Evolutionary conservation across 192 early-diverging fungal species (phyloP).

Genomic region (Obelidium mucronatum): DNA sequence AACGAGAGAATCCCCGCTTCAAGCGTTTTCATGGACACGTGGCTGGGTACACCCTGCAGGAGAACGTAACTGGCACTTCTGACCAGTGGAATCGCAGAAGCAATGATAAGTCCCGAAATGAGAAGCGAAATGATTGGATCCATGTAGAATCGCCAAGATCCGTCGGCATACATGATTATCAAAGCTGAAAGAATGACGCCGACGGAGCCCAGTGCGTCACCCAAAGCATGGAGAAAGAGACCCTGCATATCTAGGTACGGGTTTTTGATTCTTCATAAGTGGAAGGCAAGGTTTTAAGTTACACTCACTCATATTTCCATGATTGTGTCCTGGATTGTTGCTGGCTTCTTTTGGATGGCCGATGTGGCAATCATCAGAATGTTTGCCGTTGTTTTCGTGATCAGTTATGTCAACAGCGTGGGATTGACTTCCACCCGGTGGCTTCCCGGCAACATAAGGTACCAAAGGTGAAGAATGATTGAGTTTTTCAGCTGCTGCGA

Average conservation of each 20-base stretch:
- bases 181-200: conserved; percentile 85
- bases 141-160: conserved; percentile 79
- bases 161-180: conserved; percentile 73
- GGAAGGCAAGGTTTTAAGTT: neutral
- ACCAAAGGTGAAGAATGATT: too few relatives aligned
- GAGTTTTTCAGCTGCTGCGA: neutral
- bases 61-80: conserved; percentile 77
- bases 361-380: neutral
- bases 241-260: conserved; percentile 64
- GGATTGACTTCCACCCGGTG: too few relatives aligned
- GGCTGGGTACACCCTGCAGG: conserved; percentile 78
- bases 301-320: conserved; percentile 2
- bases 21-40: neutral
- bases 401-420: too few relatives aligned
- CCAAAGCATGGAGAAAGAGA: conserved; percentile 90
- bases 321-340: conserved; percentile 11
- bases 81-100: conserved; percentile 68
- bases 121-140: conserved; percentile 82
- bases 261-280: neutral
- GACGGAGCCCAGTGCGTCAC: conserved; percentile 87
- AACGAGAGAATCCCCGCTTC: neutral
- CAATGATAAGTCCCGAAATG: conserved; percentile 70
- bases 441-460: too few relatives aligned
- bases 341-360: neutral
- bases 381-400: neutral